These are phyloP conservation scores for Phytophthora sp. DNA, from an alignment of 352 stramenopile genomes.

Conservation along the genomic window DNA sequence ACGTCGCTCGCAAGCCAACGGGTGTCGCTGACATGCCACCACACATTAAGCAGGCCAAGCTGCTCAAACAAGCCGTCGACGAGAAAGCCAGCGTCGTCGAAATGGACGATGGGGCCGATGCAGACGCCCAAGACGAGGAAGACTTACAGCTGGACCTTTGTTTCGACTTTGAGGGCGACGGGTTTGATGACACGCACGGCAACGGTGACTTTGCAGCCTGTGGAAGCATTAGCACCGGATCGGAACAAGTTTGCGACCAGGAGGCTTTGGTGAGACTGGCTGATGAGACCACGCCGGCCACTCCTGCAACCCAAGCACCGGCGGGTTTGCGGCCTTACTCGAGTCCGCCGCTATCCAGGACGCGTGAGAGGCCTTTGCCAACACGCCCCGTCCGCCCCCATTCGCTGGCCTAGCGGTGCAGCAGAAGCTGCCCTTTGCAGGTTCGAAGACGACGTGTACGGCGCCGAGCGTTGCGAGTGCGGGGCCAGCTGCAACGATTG, in stretches of 20 bases:
- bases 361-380: not conserved
- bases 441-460: not conserved
- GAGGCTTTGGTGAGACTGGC: too few relatives aligned
- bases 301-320: not conserved
- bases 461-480: too few relatives aligned
- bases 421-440: not conserved
- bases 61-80: not conserved
- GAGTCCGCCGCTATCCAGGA: not conserved
- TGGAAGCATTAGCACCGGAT: not conserved
- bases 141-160: not conserved
- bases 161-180: not conserved
- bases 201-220: not conserved
- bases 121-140: not conserved
- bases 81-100: too few relatives aligned
- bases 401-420: conserved; percentile 17
- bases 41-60: not conserved
- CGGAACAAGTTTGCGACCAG: not conserved
- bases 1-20: not conserved
- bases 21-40: not conserved
- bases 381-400: not conserved
- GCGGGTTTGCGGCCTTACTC: not conserved
- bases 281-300: too few relatives aligned
- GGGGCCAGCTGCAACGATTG: too few relatives aligned
- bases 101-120: not conserved
- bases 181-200: not conserved